phyloP scores from a whole-genome alignment of 257 asterid species.

The Paraleonurus japonicus region DNA sequence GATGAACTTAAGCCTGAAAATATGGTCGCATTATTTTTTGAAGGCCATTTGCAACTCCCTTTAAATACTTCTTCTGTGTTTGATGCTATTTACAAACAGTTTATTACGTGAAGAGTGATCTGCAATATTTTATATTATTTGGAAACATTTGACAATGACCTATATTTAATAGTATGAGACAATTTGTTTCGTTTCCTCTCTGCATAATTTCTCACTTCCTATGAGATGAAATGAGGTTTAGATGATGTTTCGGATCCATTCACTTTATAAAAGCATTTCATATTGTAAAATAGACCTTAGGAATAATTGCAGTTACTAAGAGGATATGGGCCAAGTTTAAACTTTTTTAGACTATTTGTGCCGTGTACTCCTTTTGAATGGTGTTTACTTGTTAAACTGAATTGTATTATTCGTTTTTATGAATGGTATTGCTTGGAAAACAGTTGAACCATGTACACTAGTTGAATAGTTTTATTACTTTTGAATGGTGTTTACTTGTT shows the following conservation, averaged over 20 bases:
- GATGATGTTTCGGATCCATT: background rate
- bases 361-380: too few relatives aligned
- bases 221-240: background rate
- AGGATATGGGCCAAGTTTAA: too few relatives aligned
- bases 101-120: background rate
- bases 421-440: too few relatives aligned
- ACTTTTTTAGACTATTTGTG: too few relatives aligned
- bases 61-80: background rate
- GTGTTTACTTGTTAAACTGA: too few relatives aligned
- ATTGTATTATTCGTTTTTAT: too few relatives aligned
- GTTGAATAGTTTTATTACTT: too few relatives aligned
- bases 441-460: too few relatives aligned
- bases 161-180: background rate
- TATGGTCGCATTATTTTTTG: constrained; percentile 28
- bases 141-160: background rate
- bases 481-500: too few relatives aligned
- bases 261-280: background rate
- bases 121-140: background rate
- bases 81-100: background rate
- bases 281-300: too few relatives aligned
- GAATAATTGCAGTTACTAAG: too few relatives aligned
- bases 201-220: background rate
- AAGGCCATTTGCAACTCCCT: constrained; percentile 25
- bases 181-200: background rate
- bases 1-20: background rate